Evolutionary conservation across 169 alveolate genomes (phyloP), one percentile per base, ranked within the genome.

Genomic region (Prorocentrum cordatum): DNA sequence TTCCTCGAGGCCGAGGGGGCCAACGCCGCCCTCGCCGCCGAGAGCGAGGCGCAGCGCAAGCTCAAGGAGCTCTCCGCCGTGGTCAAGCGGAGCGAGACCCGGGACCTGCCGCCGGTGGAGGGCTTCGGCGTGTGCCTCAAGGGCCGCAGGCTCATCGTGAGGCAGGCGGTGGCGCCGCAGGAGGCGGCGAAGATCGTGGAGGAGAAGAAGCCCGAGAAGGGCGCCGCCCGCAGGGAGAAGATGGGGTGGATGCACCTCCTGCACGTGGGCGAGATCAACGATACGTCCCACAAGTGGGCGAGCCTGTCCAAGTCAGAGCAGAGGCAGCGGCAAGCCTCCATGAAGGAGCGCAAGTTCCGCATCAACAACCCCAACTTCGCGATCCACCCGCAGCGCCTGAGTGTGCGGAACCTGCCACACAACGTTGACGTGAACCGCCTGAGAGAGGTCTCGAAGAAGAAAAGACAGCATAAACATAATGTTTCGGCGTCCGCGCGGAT

Each of bases 1-100:
- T 75, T 75, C 24, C 39, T 39, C 26, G 22, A 68, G 80, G 80
- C 27, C 3, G 39, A 42, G 32, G 80, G 62, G 16, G 70, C 85
- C 5, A 29, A 73, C 20, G 85, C 85, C 2, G 85, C 85, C 26
- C 62, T 73, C 38, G 71, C 58, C 20, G 62, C 85, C 2, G 85
- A 73, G 26, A 54, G 24, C 20, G 85, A 73, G 22, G 85, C 85
- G 14, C 39, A 73, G 26, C 45, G 54, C 20, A 73, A 73, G 54
- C 61, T 73, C 47, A 73, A 73, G 85, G 85, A 73, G 58, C 85
- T 73, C 58, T 73, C 85, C 14, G 47, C 85, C 18, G 85, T 73
- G 59, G 58, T 73, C 58, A 31, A 59, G 31, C 85, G 85, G 71
- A 39, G 67, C 14, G 71, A 73, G 54, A 68, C 47, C 71, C 85